These are phyloP conservation scores for Diaporthe sp. DNA, from an alignment of 2,329 filamentous ascomycete genomes.

Conservation along the genomic window DNA sequence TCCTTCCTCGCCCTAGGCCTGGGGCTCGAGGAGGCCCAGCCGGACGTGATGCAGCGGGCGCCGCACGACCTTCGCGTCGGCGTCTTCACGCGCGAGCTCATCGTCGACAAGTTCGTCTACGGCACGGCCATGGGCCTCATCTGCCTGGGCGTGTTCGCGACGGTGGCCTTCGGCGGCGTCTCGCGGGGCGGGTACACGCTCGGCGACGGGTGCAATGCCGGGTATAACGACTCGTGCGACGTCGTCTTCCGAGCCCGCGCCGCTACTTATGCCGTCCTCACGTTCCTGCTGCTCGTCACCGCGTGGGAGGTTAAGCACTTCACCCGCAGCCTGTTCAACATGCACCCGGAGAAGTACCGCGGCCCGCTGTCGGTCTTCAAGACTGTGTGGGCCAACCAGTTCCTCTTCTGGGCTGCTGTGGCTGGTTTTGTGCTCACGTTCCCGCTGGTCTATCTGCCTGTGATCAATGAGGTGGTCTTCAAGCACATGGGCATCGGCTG, in stretches of 20 bases:
- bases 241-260: constrained; percentile 74
- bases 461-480: constrained; percentile 75
- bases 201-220: constrained; percentile 70
- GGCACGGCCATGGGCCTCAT: constrained; percentile 73
- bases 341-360: constrained; percentile 66
- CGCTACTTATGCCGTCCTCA: constrained; percentile 77
- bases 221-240: constrained; percentile 62
- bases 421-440: constrained; percentile 71
- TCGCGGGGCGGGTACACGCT: constrained; percentile 55
- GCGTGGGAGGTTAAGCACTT: constrained; percentile 83
- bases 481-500: constrained; percentile 77
- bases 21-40: constrained; percentile 76
- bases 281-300: constrained; percentile 75
- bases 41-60: constrained; percentile 75
- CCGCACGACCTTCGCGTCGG: constrained; percentile 72
- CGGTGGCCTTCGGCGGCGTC: constrained; percentile 64
- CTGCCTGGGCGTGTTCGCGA: constrained; percentile 71
- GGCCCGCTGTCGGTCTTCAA: constrained; percentile 64
- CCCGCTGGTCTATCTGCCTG: constrained; percentile 76
- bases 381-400: constrained; percentile 77
- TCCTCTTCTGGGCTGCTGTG: constrained; percentile 74
- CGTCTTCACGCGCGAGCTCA: constrained; percentile 74
- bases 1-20: constrained; percentile 79
- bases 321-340: constrained; percentile 76
- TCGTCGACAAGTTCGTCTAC: constrained; percentile 76